These are phyloP conservation scores for Calonectria multiphialidica DNA, from an alignment of 2,329 filamentous ascomycete genomes.

Conservation along the genomic window DNA sequence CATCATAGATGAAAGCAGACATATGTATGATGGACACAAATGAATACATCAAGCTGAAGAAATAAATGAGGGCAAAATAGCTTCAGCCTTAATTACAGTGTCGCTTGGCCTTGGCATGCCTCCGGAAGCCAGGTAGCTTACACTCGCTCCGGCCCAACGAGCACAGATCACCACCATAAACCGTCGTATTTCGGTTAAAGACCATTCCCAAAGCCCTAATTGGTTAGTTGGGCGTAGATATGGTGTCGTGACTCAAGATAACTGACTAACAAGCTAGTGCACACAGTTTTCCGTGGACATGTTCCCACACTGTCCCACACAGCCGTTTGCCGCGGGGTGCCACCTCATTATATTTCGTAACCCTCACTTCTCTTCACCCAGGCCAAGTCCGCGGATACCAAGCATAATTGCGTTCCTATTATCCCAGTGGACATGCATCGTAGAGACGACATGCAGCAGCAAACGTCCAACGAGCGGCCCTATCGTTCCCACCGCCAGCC, in stretches of 20 bases:
- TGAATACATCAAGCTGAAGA: no score
- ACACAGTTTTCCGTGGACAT: not conserved
- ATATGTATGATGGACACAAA: no score
- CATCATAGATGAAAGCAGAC: no score
- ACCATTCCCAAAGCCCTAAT: not conserved
- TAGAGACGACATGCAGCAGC: slow-evolving; percentile 23
- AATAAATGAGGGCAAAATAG: no score
- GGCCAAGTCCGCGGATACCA: not conserved
- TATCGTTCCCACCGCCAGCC: slow-evolving; percentile 73
- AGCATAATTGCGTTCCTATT: not conserved
- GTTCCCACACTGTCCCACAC: not conserved
- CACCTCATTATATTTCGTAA: not conserved
- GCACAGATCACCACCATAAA: no score
- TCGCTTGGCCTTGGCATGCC: no score
- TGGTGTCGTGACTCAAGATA: no score
- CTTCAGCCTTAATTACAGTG: no score
- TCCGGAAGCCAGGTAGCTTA: no score
- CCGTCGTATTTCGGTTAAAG: no score
- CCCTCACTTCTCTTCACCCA: not conserved
- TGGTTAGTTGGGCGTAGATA: not conserved
- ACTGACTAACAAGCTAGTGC: no score
- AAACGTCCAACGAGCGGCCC: slow-evolving; percentile 52
- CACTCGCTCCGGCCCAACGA: no score
- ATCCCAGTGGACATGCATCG: not conserved
- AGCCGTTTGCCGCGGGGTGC: not conserved